Base-by-base conservation (phyloP, 352 stramenopile genomes). In the Phytophthora chlamydospora region DNA sequence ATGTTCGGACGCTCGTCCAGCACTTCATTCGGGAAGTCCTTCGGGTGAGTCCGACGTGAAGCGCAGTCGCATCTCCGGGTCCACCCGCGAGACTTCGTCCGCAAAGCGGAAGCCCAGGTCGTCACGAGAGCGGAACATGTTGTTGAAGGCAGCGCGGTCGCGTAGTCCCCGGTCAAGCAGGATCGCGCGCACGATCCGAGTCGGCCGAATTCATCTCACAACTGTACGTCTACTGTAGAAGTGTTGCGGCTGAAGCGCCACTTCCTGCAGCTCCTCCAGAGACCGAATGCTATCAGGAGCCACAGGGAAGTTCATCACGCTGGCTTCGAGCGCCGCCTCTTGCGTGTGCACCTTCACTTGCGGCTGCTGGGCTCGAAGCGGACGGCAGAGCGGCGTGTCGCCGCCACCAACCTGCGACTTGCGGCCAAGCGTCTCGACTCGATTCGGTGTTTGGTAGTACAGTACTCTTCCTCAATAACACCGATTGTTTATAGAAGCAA, bases 161-260 rank as follows among this genome's bases (percentile, higher is more conserved):
- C 58, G 73, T 90, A 95, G 29, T 66, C 75, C 34, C 76, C 41
- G 53, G n/a, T 89, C 75, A 36, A 98, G 62, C 24, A 99, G 76
- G 34, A 99, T 95, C 32, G 91, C 84, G 14, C 90, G 85, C 40
- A 99, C 96, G 75, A 99, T 98, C 97, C 48, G 90, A 98, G 80
- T 99, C 98, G 57, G 92, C 95, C 46, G 98, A 95, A 79, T 99
- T 99, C 97, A 99, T 99, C 85, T 99, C 97, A 85, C 97, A 99
- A 8, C 97, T 97, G 78, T 99, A 99, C 11, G 97, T 99, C 62
- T n/a, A n/a, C n/a, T n/a, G n/a, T n/a, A n/a, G n/a, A n/a, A n/a
- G n/a, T n/a, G n/a, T 13, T 46, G 39, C 39, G 44, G 13, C n/a
- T 27, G 19, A 8, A 76, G 57, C 31, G 87, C 77, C 39, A 82